A percentile compares a stretch with the other conserved stretches of the same genome.
phyloP scores from a whole-genome alignment of 2,329 filamentous ascomycete species.

The Annulohypoxylon truncatum region DNA sequence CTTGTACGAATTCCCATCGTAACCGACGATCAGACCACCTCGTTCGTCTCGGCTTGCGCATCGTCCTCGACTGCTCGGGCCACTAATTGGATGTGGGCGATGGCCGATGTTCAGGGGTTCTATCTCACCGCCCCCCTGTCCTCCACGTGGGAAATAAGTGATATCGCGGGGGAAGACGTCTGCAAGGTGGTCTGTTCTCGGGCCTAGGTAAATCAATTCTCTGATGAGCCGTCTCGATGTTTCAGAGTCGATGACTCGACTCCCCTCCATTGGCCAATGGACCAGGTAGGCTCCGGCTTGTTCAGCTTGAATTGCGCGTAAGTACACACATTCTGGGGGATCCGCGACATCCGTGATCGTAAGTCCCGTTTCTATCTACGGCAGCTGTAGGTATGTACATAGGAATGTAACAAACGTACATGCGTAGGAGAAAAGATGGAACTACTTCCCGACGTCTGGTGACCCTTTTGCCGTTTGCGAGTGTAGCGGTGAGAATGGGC shows the following conservation, averaged over 20 bases:
- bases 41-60: conserved; percentile 34
- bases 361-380: conserved; percentile 9
- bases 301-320: conserved; percentile 23
- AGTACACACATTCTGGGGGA: conserved; percentile 1
- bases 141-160: conserved; percentile 42
- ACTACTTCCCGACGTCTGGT: conserved; percentile 24
- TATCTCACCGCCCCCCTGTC: conserved; percentile 39
- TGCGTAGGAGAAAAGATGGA: conserved; percentile 13
- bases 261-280: conserved; percentile 33
- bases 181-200: conserved; percentile 43
- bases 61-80: conserved; percentile 22
- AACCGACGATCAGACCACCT: conserved; percentile 36
- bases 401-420: neutral
- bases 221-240: conserved; percentile 36
- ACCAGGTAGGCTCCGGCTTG: conserved; percentile 5
- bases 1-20: conserved; percentile 19
- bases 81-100: conserved; percentile 27
- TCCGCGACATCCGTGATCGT: conserved; percentile 33
- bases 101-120: conserved; percentile 39
- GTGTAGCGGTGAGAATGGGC: conserved; percentile 36
- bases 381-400: neutral
- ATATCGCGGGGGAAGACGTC: conserved; percentile 42
- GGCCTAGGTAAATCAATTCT: conserved; percentile 25
- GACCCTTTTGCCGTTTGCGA: conserved; percentile 28
- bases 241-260: conserved; percentile 31